phyloP scores from a whole-genome alignment of 2,329 filamentous ascomycete genomes.

The Spiromastix sp. region DNA sequence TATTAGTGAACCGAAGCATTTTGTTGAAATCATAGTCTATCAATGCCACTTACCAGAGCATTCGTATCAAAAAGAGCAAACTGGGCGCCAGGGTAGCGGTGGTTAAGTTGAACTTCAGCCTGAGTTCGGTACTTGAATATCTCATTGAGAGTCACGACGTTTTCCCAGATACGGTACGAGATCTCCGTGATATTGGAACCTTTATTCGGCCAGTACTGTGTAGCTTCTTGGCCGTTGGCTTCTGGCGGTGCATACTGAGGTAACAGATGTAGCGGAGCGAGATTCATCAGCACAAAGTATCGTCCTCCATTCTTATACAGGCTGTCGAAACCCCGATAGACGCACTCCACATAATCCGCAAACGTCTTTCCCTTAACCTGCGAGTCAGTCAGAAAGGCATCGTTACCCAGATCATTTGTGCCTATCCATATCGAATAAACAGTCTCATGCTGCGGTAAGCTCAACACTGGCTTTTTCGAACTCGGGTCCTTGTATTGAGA shows the following conservation, averaged over 20 bases:
- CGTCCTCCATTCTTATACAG: slow-evolving; percentile 58
- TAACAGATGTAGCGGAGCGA: slow-evolving; percentile 54
- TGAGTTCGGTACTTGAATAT: slow-evolving; percentile 44
- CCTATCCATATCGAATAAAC: slow-evolving; percentile 73
- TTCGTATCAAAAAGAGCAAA: slow-evolving; percentile 61
- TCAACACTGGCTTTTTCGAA: slow-evolving; percentile 21
- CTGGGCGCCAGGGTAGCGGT: slow-evolving; percentile 43
- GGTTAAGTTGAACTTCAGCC: slow-evolving; percentile 32
- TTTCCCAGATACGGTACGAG: slow-evolving; percentile 42
- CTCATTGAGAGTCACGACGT: slow-evolving; percentile 40
- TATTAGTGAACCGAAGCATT: slow-evolving; percentile 4
- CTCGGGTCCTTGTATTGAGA: slow-evolving; percentile 12
- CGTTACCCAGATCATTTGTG: slow-evolving; percentile 63
- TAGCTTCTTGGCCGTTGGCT: slow-evolving; percentile 33
- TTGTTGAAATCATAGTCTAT: not conserved
- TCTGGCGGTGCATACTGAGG: slow-evolving; percentile 53
- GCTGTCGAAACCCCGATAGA: slow-evolving; percentile 52
- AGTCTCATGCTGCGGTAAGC: slow-evolving; percentile 45
- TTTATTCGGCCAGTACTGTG: slow-evolving; percentile 39
- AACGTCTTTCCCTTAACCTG: slow-evolving; percentile 52
- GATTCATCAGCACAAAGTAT: slow-evolving; percentile 63
- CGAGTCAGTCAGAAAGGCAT: slow-evolving; percentile 55
- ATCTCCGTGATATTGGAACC: slow-evolving; percentile 41
- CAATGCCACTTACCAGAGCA: slow-evolving; percentile 35
- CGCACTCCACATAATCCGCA: slow-evolving; percentile 55